Evolutionary conservation across 768 basidiomycete genomes (phyloP), one percentile per base, ranked within the genome.

Genomic region (Kwoniella bestiolae): DNA sequence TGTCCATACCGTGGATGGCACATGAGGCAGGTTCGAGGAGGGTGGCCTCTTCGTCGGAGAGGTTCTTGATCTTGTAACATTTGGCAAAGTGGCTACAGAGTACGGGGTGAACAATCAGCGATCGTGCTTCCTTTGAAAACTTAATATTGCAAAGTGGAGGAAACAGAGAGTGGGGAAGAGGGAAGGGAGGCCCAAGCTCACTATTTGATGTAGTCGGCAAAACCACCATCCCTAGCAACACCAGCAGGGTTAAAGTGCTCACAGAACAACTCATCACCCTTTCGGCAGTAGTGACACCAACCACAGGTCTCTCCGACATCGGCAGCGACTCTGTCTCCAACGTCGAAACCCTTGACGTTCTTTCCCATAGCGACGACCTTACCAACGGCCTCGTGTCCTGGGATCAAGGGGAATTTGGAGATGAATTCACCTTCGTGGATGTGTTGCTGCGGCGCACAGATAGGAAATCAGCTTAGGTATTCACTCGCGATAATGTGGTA

Each of bases 1-100:
- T 91, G 82, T 95, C 92, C 67, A 94, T 87, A 5, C 92, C 92
- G 79, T 95, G 92, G 56, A 95, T 87, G 32, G 93, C 93, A 70
- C 92, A 95, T 5, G 92, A 89, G 3, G 91, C 91, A 44, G 93
- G 93, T 77, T 94, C 92, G 35, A 94, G 84, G 21, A 95, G 86
- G 2, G 91, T 92, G 1, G 92, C 87, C 68, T 94, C 92, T 73
- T 91, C 90, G 76, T 94, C 91, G 7, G 87, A 87, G 57, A 94
- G 85, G 82, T 94, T 94, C 69, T 92, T 83, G 72, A 94, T 88
- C 82, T 91, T 91, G 85, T 91, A 94, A 21, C 91, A 83, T 75
- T 92, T 93, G 79, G 88, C 85, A 66, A 89, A 85, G 63, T 86
- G 84, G 70, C 89, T 89, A 60, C 0, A 35, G 31, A 32, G 26